Percentiles rank a stretch among this genome's conserved stretches.
phyloP scores from a whole-genome alignment of 2,329 filamentous ascomycete species.

The Monilinia vaccinii-corymbosi region DNA sequence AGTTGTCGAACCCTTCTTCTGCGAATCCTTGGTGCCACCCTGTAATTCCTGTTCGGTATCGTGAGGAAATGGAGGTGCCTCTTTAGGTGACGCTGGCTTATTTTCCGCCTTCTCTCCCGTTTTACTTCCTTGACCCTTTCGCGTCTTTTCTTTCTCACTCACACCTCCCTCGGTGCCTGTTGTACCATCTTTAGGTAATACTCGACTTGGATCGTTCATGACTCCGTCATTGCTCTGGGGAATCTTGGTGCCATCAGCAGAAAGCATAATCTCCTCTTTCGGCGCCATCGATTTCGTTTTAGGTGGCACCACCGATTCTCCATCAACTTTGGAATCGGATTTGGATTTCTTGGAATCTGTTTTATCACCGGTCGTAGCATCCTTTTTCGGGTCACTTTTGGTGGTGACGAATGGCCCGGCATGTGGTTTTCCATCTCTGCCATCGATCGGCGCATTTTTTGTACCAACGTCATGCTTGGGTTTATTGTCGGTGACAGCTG shows the following conservation, averaged over 20 bases:
- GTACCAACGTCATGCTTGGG: constrained; percentile 37
- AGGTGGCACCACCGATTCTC: constrained; percentile 28
- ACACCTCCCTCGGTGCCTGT: constrained; percentile 86
- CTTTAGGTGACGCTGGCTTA: constrained; percentile 75
- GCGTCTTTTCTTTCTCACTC: constrained; percentile 73
- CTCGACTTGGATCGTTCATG: constrained; percentile 80
- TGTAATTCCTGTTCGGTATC: constrained; percentile 65
- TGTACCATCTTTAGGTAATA: constrained; percentile 72
- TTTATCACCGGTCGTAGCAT: constrained; percentile 28
- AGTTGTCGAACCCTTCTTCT: constrained; percentile 31
- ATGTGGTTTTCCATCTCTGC: constrained; percentile 88
- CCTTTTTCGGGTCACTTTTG: constrained; percentile 38
- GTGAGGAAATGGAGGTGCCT: constrained; percentile 71
- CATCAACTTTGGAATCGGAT: constrained; percentile 25
- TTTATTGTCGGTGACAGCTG: constrained; percentile 26
- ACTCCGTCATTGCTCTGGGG: constrained; percentile 67
- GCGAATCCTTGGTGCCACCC: constrained; percentile 27
- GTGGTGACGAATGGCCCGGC: constrained; percentile 65
- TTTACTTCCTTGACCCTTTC: constrained; percentile 56
- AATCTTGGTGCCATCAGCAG: constrained; percentile 51
- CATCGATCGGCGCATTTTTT: constrained; percentile 83
- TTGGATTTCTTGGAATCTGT: constrained; percentile 31
- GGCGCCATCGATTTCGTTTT: constrained; percentile 40
- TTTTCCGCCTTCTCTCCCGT: constrained; percentile 60
- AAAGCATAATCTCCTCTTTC: constrained; percentile 32